Evolutionary conservation across 164 flowering plant species (phyloP).

Genomic region (Tinospora cordifolia): DNA sequence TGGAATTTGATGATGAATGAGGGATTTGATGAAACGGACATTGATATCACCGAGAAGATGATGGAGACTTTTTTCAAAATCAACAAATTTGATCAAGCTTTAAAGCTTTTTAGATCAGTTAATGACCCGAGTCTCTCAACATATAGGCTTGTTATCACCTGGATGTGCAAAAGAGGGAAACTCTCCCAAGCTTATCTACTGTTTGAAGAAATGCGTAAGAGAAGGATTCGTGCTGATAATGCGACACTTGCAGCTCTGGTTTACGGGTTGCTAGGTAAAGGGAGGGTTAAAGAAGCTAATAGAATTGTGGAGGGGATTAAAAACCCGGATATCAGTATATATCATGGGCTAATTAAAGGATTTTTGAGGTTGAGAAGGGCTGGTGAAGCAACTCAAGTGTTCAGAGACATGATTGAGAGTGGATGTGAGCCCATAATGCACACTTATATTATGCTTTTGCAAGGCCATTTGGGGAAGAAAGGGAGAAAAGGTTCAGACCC

Average conservation of each 20-base stretch:
- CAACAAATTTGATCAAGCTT: no score
- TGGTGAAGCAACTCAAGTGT: conserved; percentile 78
- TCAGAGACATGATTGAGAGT: conserved; percentile 73
- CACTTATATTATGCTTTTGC: conserved; percentile 84
- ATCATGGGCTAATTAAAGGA: conserved; percentile 78
- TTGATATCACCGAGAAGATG: conserved; percentile 44
- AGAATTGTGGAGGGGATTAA: conserved; percentile 39
- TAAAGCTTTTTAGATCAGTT: no score
- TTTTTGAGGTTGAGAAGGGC: conserved; percentile 50
- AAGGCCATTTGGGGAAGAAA: conserved; percentile 85
- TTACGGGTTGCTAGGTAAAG: conserved; percentile 60
- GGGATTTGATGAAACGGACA: conserved; percentile 49
- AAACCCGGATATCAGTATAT: conserved; percentile 48
- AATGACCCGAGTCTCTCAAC: no score
- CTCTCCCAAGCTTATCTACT: no score
- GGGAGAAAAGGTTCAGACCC: conserved; percentile 79
- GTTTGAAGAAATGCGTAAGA: conserved; percentile 55
- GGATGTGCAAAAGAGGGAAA: no score
- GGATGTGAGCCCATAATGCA: no score
- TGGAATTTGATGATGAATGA: conserved; percentile 82
- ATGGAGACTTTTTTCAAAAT: no score
- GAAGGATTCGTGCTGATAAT: conserved; percentile 54
- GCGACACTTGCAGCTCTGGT: conserved; percentile 38
- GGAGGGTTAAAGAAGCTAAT: conserved; percentile 61
- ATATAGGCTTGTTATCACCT: no score